phyloP scores from a whole-genome alignment of 2,329 filamentous ascomycete species.

The Botrytis cinerea region DNA sequence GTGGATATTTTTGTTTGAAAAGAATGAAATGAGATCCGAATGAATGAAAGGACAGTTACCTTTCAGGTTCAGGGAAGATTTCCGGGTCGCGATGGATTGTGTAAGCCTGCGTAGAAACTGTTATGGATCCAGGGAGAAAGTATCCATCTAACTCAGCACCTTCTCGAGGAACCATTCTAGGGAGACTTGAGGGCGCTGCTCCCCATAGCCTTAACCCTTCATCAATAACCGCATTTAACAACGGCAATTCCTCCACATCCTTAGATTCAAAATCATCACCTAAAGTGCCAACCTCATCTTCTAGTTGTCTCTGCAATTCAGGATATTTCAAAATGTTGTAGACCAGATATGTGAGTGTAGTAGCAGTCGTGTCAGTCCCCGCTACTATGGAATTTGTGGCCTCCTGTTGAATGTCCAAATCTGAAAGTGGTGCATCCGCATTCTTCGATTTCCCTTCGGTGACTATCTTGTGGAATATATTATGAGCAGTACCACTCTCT shows the following conservation, averaged over 20 bases:
- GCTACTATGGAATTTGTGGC: background rate
- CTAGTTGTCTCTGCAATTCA: background rate
- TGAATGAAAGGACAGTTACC: background rate
- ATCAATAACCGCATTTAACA: slow-evolving; percentile 42
- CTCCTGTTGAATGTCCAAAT: background rate
- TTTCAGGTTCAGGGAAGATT: slow-evolving; percentile 42
- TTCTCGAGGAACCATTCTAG: slow-evolving; percentile 37
- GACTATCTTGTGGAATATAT: slow-evolving; percentile 16
- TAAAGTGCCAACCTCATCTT: slow-evolving; percentile 3
- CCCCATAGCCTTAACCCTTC: slow-evolving; percentile 44
- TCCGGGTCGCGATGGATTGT: slow-evolving; percentile 44
- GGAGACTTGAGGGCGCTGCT: slow-evolving; percentile 41
- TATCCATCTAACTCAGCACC: slow-evolving; percentile 40
- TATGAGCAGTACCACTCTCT: background rate
- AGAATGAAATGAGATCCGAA: background rate
- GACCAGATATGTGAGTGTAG: slow-evolving; percentile 13
- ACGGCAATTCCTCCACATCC: slow-evolving; percentile 34
- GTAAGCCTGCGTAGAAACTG: slow-evolving; percentile 44
- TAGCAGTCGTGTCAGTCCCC: slow-evolving; percentile 24
- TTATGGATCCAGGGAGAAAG: slow-evolving; percentile 41
- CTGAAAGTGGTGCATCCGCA: background rate
- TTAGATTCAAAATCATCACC: slow-evolving; percentile 8
- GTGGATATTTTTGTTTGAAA: too few species aligned
- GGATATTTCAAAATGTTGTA: slow-evolving; percentile 14
- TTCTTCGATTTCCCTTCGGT: background rate